Evolutionary conservation across 495 filamentous ascomycete species (phyloP), one percentile per base, ranked within the genome.

Genomic region (Glonium stellatum): DNA sequence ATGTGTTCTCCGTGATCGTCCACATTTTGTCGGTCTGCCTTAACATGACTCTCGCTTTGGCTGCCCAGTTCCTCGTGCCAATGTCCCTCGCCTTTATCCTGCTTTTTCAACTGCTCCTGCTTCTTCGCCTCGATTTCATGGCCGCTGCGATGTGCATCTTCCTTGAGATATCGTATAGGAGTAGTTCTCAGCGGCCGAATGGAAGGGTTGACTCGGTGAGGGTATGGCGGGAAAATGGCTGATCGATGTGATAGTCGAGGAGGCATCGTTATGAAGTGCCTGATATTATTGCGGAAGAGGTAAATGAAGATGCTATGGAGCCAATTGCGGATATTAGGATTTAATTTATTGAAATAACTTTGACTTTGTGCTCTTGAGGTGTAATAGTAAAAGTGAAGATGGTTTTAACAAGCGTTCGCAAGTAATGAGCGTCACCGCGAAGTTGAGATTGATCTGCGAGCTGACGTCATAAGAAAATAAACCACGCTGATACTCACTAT

Each of bases 51-150:
- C 64, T 73, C 71, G 22, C 59, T 34, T 4, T 19, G 5, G 55
- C 70, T 71, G 0, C 65, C 70, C 5, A 73, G 58, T 47, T 61
- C 57, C 54, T 71, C 69, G 27, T 70, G 57, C 71, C 69, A 71
- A n/a, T 71, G 53, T 11, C 64, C 66, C 37, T 69, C 54, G 53
- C 71, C 71, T 37, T 68, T 57, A 21, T 68, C 50, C 58, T 71
- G 71, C 67, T 73, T 71, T 47, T 66, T 57, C 19, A 71, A 44
- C 53, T 71, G 67, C 57, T 70, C 61, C 42, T 70, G 63, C 61
- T 72, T 71, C 52, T 62, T 57, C 48, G 42, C 9, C 46, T 71
- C 70, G 25, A 68, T 18, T 47, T 73, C 58, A 9, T 70, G 66
- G 6, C 64, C 60, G 13, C 42, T 54, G 31, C 61, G 70, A n/a